Evolutionary conservation across 1,284 basidiomycete species (phyloP).

Genomic region (Cutaneotrichosporon sp.): DNA sequence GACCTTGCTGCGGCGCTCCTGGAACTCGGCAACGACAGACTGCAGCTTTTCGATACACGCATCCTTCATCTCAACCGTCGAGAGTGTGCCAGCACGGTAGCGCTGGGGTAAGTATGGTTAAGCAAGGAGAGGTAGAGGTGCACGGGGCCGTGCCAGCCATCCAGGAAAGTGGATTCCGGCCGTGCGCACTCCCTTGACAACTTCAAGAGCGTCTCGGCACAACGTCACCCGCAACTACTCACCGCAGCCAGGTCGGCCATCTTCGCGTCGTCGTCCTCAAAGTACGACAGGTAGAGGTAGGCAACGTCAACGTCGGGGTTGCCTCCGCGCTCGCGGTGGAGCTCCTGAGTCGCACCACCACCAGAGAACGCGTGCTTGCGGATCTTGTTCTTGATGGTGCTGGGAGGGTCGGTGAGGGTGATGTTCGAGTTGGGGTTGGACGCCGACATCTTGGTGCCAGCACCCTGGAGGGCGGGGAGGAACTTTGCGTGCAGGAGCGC

Average conservation of each 20-base stretch:
- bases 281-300: conserved; percentile 96
- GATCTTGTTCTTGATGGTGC: conserved; percentile 97
- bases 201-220: background rate
- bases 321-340: conserved; percentile 84
- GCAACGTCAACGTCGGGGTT: conserved; percentile 94
- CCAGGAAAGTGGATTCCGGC: background rate
- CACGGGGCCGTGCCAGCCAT: background rate
- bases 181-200: background rate
- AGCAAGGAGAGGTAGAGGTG: background rate
- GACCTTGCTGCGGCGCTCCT: conserved; percentile 81
- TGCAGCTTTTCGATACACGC: conserved; percentile 83
- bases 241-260: conserved; percentile 74
- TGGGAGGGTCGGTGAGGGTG: conserved; percentile 90
- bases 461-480: conserved; percentile 96
- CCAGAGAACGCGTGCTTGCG: conserved; percentile 90
- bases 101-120: conserved; percentile 59
- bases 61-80: conserved; percentile 91
- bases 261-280: conserved; percentile 90
- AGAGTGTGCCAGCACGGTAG: conserved; percentile 81
- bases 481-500: conserved; percentile 91
- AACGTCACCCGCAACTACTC: conserved; percentile 33
- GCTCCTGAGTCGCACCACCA: conserved; percentile 86
- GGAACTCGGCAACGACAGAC: conserved; percentile 81
- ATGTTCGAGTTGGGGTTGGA: conserved; percentile 87
- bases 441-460: conserved; percentile 98